Evolutionary conservation across 1,284 basidiomycete genomes (phyloP), one percentile per base, ranked within the genome.

Genomic region (Fistulinella cinereoalba): DNA sequence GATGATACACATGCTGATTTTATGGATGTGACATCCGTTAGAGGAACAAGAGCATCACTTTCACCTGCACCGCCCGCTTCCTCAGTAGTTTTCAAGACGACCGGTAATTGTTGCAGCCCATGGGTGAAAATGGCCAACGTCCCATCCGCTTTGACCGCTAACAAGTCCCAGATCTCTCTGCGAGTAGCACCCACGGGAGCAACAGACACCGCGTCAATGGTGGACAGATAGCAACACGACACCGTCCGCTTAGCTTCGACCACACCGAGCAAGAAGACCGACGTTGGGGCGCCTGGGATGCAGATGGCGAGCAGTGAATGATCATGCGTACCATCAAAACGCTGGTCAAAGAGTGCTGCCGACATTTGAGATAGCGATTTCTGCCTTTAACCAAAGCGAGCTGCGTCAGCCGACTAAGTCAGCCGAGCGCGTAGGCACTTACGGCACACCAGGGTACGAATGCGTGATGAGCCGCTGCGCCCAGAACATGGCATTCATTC

Each of bases 401-500:
- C 11, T 46, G 33, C n/a, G n/a, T n/a, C n/a, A n/a, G n/a, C n/a
- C n/a, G n/a, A n/a, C n/a, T n/a, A n/a, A n/a, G n/a, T n/a, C n/a
- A n/a, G n/a, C n/a, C n/a, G n/a, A n/a, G n/a, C n/a, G n/a, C n/a
- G n/a, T n/a, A n/a, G n/a, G n/a, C n/a, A 28, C 27, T 28, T 60
- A 88, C 86, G 80, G 76, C 36, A 64, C 58, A 36, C 67, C 64
- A 0, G 71, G 55, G 8, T 83, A 70, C 24, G 78, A 70, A 33
- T 78, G 72, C 8, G 73, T 72, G 44, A 72, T 67, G n/a, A 89
- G 53, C 41, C 69, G 75, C 61, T 81, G 79, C 59, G 84, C 76
- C 81, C 82, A 89, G 56, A 80, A 81, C 0, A 81, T 72, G 1
- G 83, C 77, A 41, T 80, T 80, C 78, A 88, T 81, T 45, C 80